Base-by-base conservation (phyloP, 768 basidiomycete genomes). In the Boletales sp. region DNA sequence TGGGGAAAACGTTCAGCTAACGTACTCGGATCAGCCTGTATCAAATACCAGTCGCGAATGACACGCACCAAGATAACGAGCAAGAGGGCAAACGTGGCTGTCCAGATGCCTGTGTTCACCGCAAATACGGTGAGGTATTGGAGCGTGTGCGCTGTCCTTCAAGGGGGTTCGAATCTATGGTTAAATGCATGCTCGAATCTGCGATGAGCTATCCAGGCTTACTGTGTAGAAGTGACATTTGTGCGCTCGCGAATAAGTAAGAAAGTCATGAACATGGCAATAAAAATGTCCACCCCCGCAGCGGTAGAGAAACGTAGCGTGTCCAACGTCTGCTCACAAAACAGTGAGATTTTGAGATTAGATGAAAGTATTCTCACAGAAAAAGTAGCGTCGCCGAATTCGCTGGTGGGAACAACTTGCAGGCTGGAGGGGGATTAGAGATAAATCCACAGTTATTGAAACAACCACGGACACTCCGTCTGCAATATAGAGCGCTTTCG, bases 31-130 rank as follows among this genome's bases (percentile, higher is more conserved):
- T 43, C 42, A 31, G 30, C n/a, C 11, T 33, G 8, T 18, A 21
- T 32, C 10, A 15, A 9, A 35, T 4, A 35, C 19, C 4, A 19
- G 18, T 4, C 18, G n/a, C 1, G 9, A 33, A 28, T 4, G 9
- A 60, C 79, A 82, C 34, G 36, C 54, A 55, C 84, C 74, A 12
- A 78, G 76, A 51, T 79, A 8, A 41, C 1, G 3, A 41, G 65
- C 4, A 77, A 72, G 62, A 82, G 80, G 5, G 74, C 67, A 5
- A 59, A 65, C 0, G 77, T 77, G 54, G 83, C 82, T 13, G 79
- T 72, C 13, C 76, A 77, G 8, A 81, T 72, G 2, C 78, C 71
- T 1, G 51, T 47, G 17, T 51, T 46, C 13, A 57, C 38, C 1
- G 51, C 44, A 18, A 57, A 57, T 7, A 57, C 11, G 0, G 4